These are phyloP conservation scores for Platanthera guangdongensis DNA, from an alignment of 106 monocot genomes.

Conservation along the genomic window DNA sequence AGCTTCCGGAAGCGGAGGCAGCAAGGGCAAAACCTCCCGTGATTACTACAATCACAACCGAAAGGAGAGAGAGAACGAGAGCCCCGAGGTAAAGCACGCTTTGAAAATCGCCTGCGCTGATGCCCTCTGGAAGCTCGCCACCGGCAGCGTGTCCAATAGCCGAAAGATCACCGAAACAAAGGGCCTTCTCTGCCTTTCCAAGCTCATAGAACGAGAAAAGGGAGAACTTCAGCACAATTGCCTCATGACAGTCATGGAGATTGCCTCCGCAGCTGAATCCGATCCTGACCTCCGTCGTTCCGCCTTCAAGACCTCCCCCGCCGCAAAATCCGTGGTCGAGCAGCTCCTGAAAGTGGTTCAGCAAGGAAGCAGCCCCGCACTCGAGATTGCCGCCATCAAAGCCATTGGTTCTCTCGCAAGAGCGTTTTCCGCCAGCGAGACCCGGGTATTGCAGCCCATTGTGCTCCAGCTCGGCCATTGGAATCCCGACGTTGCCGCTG, in stretches of 20 bases:
- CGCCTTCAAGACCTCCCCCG: conserved; percentile 52
- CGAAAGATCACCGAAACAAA: conserved; percentile 62
- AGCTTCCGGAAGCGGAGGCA: conserved; percentile 7
- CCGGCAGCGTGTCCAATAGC: conserved; percentile 31
- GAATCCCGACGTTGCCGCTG: conserved; percentile 39
- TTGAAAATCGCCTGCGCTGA: conserved; percentile 53
- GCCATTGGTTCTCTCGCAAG: conserved; percentile 45
- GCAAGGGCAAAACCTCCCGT: conserved; percentile 45
- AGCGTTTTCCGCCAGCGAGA: conserved; percentile 48
- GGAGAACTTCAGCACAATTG: conserved; percentile 51
- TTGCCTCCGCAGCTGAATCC: conserved; percentile 33
- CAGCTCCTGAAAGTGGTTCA: conserved; percentile 40
- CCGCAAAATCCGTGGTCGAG: conserved; percentile 42
- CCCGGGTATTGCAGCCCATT: conserved; percentile 30
- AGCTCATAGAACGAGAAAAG: conserved; percentile 41
- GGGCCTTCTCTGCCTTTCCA: conserved; percentile 50
- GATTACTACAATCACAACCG: conserved; percentile 39
- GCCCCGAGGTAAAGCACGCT: conserved; percentile 47
- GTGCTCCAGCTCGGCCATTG: conserved; percentile 42
- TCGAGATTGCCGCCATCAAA: conserved; percentile 41
- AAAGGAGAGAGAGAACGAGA: conserved; percentile 61
- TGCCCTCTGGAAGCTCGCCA: conserved; percentile 50
- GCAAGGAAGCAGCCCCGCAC: conserved; percentile 17
- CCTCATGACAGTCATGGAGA: conserved; percentile 49
- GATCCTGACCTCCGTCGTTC: conserved; percentile 55